Conservation (phyloP, 1,284 basidiomycete genomes). For the Papiliotrema laurentii region DNA sequence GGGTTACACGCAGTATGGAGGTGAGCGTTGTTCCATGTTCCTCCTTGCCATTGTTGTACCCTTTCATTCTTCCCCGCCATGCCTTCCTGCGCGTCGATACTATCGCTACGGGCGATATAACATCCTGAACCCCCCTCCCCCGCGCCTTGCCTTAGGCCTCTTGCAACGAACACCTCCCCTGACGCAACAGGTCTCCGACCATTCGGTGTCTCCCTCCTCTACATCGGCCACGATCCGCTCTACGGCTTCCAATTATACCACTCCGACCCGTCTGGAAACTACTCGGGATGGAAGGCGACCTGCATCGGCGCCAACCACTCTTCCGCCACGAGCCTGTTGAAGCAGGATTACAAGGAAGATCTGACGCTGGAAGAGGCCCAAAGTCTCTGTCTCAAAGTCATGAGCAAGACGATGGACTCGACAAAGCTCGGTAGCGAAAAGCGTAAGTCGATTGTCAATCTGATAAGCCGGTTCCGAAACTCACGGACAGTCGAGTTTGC, state of each 20-base stretch:
- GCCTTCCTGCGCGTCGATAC: too few species aligned
- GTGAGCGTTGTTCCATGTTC: too few species aligned
- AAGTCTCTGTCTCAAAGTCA: constrained; percentile 81
- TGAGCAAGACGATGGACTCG: constrained; percentile 99
- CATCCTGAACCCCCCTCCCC: too few species aligned
- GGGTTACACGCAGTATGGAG: constrained; percentile 96
- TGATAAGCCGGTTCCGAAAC: too few species aligned
- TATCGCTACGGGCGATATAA: too few species aligned
- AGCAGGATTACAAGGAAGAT: constrained; percentile 99
- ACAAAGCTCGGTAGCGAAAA: constrained; percentile 94
- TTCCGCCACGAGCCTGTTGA: constrained; percentile 59
- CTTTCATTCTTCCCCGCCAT: too few species aligned
- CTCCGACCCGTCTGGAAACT: constrained; percentile 97
- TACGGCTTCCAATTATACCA: constrained; percentile 98
- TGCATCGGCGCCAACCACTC: constrained; percentile 97
- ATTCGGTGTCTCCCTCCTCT: constrained; percentile 94
- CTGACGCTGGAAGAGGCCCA: constrained; percentile 88
- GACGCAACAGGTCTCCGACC: constrained; percentile 73
- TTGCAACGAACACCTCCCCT: background rate
- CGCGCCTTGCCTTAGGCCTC: background rate
- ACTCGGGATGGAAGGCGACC: constrained; percentile 98
- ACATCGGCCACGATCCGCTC: constrained; percentile 93
- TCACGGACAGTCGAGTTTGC: constrained; percentile 80
- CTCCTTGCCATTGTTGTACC: too few species aligned
- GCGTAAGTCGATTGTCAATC: constrained; percentile 54